Evolutionary conservation across 176 grass and related monocot genomes (phyloP), one percentile per base, ranked within the genome.

Genomic region (Oryza coarctata): DNA sequence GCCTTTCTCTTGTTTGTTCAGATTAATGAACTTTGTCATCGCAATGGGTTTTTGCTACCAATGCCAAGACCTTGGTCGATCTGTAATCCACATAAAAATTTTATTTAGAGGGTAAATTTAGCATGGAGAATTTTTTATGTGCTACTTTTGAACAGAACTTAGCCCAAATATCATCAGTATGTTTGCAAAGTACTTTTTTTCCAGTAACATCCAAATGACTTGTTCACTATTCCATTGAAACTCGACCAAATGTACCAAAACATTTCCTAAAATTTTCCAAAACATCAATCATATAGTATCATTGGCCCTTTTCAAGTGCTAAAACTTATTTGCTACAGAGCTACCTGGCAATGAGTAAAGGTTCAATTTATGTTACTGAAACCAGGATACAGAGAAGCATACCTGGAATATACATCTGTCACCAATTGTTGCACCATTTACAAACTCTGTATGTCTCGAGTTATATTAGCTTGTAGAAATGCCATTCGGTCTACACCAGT

Each of bases 51-150:
- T 70, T 95, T 98, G 82, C 85, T 95, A 40, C 96, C 96, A n/a
- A 98, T 95, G 29, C 96, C 96, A 68, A 98, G 82, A 38, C 96
- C 96, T 91, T 98, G 96, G 61, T 98, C 96, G 61, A 98, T 73
- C 96, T 98, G 89, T 70, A 86, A 73, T 27, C 27, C 5, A 55
- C 82, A 71, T 18, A 45, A 74, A 30, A 71, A 38, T 30, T 52
- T 66, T 14, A 3, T 77, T 82, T 68, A 83, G 63, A 45, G 22
- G 1, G 63, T 44, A 33, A 81, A 13, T 47, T 17, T 47, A 47
- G 5, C 44, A 17, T 47, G 44, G 44, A 49, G 45, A 49, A 49
- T 49, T 49, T 49, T 49, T 2, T 49, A 49, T 49, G 18, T 49
- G 45, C 45, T 49, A 49, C 45, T 17, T 0, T 49, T 49, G 45